Evolutionary conservation across 192 early-diverging fungal species (phyloP).

Genomic region (Coemansia aciculifera): DNA sequence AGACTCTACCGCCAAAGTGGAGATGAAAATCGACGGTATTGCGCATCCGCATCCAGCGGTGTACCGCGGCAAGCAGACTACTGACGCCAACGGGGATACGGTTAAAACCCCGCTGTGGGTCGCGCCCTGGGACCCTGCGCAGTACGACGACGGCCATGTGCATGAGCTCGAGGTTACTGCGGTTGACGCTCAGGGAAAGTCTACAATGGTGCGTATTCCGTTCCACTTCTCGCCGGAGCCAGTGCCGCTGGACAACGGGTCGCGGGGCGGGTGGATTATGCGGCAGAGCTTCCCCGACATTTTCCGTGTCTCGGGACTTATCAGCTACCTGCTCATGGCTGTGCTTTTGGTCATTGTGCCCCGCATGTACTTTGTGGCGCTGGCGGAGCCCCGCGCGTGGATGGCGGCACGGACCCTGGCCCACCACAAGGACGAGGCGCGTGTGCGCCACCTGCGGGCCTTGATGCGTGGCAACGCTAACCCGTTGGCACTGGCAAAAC

Average conservation of each 20-base stretch:
- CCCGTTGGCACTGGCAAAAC: constrained; percentile 18
- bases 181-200: constrained; percentile 57
- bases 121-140: constrained; percentile 66
- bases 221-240: constrained; percentile 71
- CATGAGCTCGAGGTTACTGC: constrained; percentile 68
- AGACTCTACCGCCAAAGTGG: constrained; percentile 38
- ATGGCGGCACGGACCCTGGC: constrained; percentile 11
- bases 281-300: constrained; percentile 58
- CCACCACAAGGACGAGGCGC: constrained; percentile 35
- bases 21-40: constrained; percentile 58
- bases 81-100: constrained; percentile 11
- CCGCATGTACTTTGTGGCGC: constrained; percentile 17
- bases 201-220: constrained; percentile 47
- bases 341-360: constrained; percentile 40
- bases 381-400: constrained; percentile 19
- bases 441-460: constrained; percentile 13
- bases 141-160: constrained; percentile 65
- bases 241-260: constrained; percentile 59
- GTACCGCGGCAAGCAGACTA: constrained; percentile 54
- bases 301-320: constrained; percentile 43
- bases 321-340: constrained; percentile 50
- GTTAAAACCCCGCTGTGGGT: constrained; percentile 71
- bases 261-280: constrained; percentile 75
- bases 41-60: constrained; percentile 44
- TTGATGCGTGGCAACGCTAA: constrained; percentile 17